These are phyloP conservation scores for Phytophthora ohioensis DNA, from an alignment of 352 stramenopile genomes.

Conservation along the genomic window DNA sequence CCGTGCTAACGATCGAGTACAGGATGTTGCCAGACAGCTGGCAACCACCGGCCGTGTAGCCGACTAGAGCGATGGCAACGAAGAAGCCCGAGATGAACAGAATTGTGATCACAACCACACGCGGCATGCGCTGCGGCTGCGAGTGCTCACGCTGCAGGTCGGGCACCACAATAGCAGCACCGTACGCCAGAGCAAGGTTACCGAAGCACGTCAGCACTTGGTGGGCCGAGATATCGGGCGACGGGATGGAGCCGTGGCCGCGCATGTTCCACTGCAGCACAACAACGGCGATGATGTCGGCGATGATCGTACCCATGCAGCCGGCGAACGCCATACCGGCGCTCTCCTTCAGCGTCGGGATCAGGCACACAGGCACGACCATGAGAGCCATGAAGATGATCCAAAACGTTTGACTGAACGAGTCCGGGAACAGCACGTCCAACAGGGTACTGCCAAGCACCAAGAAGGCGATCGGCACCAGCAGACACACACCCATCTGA, in stretches of 20 bases:
- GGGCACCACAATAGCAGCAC: background rate
- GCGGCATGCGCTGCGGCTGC: constrained; percentile 54
- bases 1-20: constrained; percentile 40
- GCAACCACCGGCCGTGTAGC: background rate
- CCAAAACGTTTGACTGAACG: no score
- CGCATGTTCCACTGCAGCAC: background rate
- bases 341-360: no score
- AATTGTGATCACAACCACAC: background rate
- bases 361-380: no score
- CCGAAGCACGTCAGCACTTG: background rate
- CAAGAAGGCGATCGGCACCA: constrained; percentile 54
- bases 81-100: background rate
- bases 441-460: constrained; percentile 11
- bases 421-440: no score
- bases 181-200: background rate
- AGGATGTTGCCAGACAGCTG: constrained; percentile 39
- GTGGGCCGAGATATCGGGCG: background rate
- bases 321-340: background rate
- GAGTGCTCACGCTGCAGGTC: constrained; percentile 53
- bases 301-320: background rate
- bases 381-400: no score
- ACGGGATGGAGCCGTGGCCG: background rate
- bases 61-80: background rate
- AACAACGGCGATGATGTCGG: background rate
- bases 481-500: constrained; percentile 50